These are phyloP conservation scores for Kwoniella heveanensis DNA, from an alignment of 768 basidiomycete species.

Conservation along the genomic window DNA sequence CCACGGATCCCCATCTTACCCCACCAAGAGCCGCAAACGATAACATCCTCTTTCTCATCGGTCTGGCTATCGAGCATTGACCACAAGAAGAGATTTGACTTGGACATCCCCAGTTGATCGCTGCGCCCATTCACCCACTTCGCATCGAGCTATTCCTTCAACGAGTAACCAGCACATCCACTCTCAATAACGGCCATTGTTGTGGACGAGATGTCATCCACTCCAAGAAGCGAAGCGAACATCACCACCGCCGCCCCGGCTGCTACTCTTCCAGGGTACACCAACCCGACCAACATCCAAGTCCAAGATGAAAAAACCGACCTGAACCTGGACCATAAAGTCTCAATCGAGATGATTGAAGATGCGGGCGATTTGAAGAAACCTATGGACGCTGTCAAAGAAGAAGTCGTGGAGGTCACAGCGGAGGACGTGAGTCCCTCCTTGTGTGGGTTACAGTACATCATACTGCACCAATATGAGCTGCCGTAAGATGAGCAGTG, in stretches of 20 bases:
- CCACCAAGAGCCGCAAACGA: not conserved
- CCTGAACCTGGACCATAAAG: slow-evolving; percentile 3
- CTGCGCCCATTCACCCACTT: no score
- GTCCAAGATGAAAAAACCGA: slow-evolving; percentile 1
- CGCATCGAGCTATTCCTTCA: no score
- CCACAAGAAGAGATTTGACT: no score
- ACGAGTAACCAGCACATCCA: no score
- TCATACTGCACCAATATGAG: no score
- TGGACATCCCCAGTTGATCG: no score
- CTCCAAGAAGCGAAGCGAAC: not conserved
- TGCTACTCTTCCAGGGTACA: not conserved
- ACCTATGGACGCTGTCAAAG: slow-evolving; percentile 21
- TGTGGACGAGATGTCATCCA: not conserved
- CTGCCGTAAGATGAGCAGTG: no score
- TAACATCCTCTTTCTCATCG: no score
- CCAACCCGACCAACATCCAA: not conserved
- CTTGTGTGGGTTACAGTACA: no score
- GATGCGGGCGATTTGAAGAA: slow-evolving; percentile 12
- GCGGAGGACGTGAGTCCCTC: slow-evolving; percentile 53
- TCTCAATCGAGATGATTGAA: slow-evolving; percentile 12
- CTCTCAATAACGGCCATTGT: no score
- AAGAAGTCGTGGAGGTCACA: slow-evolving; percentile 39
- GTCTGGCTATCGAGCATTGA: no score
- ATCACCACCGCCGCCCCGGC: not conserved
- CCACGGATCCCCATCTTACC: not conserved